Percentiles rank a stretch among this genome's conserved stretches.
phyloP scores from a whole-genome alignment of 2,329 filamentous ascomycete species.

The Trichoderma aggressivum region DNA sequence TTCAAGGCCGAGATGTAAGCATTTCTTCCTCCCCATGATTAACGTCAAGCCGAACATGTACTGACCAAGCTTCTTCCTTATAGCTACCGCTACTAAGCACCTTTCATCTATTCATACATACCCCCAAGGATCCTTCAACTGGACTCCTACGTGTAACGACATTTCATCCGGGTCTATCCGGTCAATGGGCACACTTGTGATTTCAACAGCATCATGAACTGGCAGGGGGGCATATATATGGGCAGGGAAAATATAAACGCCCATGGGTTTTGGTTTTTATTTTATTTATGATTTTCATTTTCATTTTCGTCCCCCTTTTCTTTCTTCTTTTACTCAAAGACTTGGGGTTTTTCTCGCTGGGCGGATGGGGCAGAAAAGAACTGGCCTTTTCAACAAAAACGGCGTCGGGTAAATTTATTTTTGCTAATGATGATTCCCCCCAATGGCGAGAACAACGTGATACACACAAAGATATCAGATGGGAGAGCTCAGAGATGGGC shows the following conservation, averaged over 20 bases:
- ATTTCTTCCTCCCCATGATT: not conserved
- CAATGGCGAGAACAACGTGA: slow-evolving; percentile 26
- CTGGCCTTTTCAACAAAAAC: slow-evolving; percentile 41
- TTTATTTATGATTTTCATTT: not conserved
- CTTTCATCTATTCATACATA: slow-evolving; percentile 30
- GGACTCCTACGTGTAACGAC: slow-evolving; percentile 38
- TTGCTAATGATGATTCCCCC: slow-evolving; percentile 38
- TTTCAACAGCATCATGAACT: slow-evolving; percentile 46
- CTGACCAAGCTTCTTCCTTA: slow-evolving; percentile 19
- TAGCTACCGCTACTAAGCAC: slow-evolving; percentile 46
- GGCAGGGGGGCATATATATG: slow-evolving; percentile 35
- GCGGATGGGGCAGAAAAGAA: slow-evolving; percentile 34
- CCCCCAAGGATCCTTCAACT: slow-evolving; percentile 39
- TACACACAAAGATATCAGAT: slow-evolving; percentile 1
- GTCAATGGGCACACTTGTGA: slow-evolving; percentile 38
- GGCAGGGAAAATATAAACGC: slow-evolving; percentile 30
- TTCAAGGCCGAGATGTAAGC: slow-evolving; percentile 92
- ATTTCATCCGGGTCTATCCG: slow-evolving; percentile 30
- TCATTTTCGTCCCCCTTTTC: not conserved
- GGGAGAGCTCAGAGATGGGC: slow-evolving; percentile 5
- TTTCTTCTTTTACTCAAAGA: slow-evolving; percentile 24
- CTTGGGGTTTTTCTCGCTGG: slow-evolving; percentile 27
- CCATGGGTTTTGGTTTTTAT: slow-evolving; percentile 23
- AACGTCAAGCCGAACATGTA: not conserved
- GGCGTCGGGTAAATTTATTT: slow-evolving; percentile 34